phyloP scores from a whole-genome alignment of 1,284 basidiomycete genomes.

The Pterula multifida region DNA sequence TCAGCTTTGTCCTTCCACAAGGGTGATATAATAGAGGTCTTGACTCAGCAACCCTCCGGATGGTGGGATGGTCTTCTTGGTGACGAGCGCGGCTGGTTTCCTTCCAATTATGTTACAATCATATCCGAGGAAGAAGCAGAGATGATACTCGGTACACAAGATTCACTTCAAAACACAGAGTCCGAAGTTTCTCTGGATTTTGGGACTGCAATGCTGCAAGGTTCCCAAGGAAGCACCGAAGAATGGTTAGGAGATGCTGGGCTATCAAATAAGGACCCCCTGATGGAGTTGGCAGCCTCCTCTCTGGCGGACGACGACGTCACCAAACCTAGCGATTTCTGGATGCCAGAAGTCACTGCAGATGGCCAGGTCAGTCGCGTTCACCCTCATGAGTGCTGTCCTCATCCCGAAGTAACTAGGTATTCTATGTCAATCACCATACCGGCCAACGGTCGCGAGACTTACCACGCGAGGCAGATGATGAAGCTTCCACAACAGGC shows the following conservation, averaged over 20 bases:
- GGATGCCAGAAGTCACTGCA: slow-evolving; percentile 63
- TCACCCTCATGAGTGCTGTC: slow-evolving; percentile 4
- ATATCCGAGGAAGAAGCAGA: slow-evolving; percentile 77
- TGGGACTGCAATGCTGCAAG: neutral
- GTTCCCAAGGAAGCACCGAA: slow-evolving; percentile 13
- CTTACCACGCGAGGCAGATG: slow-evolving; percentile 64
- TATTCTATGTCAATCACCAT: slow-evolving; percentile 88
- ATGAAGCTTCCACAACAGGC: slow-evolving; percentile 47
- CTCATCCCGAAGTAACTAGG: slow-evolving; percentile 31
- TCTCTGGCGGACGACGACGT: slow-evolving; percentile 14
- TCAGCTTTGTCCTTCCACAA: slow-evolving; percentile 82
- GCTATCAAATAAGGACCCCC: slow-evolving; percentile 13
- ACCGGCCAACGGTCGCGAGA: slow-evolving; percentile 83
- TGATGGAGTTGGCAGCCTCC: slow-evolving; percentile 16
- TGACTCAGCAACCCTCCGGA: slow-evolving; percentile 83
- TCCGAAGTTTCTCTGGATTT: neutral
- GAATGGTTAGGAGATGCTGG: slow-evolving; percentile 35
- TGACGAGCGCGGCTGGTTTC: slow-evolving; percentile 92
- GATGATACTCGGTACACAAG: neutral
- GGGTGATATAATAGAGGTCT: slow-evolving; percentile 89
- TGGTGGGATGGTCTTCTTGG: slow-evolving; percentile 98
- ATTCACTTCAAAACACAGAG: neutral
- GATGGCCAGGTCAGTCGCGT: slow-evolving; percentile 54
- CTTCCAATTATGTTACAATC: slow-evolving; percentile 84
- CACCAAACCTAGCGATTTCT: slow-evolving; percentile 56